Evolutionary conservation across 176 grass and related monocot genomes (phyloP).

Genomic region (Guadua angustifolia): DNA sequence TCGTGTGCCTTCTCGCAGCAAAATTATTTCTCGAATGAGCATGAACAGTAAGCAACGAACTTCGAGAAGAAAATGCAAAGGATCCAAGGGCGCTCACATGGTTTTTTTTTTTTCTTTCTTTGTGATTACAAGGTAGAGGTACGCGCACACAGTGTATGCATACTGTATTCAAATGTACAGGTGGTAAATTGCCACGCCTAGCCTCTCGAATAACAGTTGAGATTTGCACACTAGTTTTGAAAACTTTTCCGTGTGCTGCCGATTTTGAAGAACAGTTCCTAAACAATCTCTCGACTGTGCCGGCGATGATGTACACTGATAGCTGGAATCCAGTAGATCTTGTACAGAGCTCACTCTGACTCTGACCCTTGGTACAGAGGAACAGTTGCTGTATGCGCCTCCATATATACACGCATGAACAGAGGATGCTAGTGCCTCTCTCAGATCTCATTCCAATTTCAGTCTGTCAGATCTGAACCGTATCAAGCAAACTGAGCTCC

Average conservation of each 20-base stretch:
- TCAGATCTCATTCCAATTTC: slow-evolving; percentile 3
- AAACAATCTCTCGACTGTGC: background rate
- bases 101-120: too few species aligned
- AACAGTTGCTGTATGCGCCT: slow-evolving; percentile 20
- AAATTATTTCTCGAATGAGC: background rate
- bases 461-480: slow-evolving; percentile 28
- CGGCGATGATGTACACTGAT: background rate
- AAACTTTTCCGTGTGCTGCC: background rate
- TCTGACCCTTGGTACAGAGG: slow-evolving; percentile 11
- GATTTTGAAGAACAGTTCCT: background rate
- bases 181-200: background rate
- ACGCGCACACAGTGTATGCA: too few species aligned
- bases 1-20: background rate
- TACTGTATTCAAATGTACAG: background rate
- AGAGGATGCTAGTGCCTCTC: background rate
- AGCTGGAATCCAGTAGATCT: slow-evolving; percentile 8
- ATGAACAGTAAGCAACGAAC: background rate
- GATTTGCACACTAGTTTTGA: background rate
- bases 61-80: background rate
- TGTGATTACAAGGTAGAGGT: too few species aligned
- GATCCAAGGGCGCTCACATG: too few species aligned
- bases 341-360: background rate
- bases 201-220: background rate
- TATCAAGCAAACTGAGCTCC: slow-evolving; percentile 22
- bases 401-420: background rate